Evolutionary conservation across 192 early-diverging fungal species (phyloP), one percentile per base, ranked within the genome.

Genomic region (Borealophlyctis nickersoniae): DNA sequence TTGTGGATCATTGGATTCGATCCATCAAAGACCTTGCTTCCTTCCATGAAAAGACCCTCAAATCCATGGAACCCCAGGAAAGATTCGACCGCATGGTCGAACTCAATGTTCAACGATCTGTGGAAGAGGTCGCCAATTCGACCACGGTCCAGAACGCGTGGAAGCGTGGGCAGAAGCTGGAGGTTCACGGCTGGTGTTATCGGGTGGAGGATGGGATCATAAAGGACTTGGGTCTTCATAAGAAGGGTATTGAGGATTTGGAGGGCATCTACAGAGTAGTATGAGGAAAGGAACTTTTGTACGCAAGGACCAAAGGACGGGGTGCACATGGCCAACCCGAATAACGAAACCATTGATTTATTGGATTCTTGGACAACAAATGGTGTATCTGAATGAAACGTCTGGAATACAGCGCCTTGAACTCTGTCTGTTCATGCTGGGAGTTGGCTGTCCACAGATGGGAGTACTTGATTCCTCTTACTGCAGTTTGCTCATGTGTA

Each of bases 121-220:
- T 93, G 23, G 56, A 78, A 36, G 90, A 88, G 58, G 83, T 96
- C 4, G 77, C 81, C 36, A 77, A 86, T 56, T 92, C 90, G n/a
- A 87, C 86, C 19, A 87, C 91, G 28, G 86, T 96, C 49, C 93
- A 94, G 60, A 88, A 89, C 52, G 94, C 94, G 0, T 98, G 93
- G 93, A 73, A 70, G 31, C 69, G 81, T 16, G 90, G 88, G 36
- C 89, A 86, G 64, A 60, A 78, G 60, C 64, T 98, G n/a, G 81
- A 80, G 27, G 69, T 82, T 16, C 72, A 81, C 58, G 81, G 79
- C 13, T 82, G 72, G 75, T 73, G 58, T n/a, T 82, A 76, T 56
- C 62, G 66, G 4, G 34, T 82, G 60, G 53, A n/a, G 3, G 69
- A 76, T 60, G 81, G 81, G 14, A 34, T 27, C 7, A 39, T 75